Evolutionary conservation across 2,329 filamentous ascomycete species (phyloP).

Genomic region (Aspergillus amoenus): DNA sequence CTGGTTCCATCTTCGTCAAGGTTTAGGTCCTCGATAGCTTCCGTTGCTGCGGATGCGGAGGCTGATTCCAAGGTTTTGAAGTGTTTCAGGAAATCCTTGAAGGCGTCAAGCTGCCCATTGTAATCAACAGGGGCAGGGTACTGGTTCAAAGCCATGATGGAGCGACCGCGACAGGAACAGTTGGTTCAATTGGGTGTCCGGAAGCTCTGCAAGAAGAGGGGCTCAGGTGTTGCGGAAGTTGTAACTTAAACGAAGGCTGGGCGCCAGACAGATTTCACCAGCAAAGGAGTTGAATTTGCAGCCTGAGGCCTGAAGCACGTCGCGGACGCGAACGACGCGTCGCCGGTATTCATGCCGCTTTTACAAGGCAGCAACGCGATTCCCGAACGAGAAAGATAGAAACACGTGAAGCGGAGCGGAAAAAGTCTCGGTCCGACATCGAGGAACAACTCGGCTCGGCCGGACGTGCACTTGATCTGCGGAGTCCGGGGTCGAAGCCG

Average conservation of each 20-base stretch:
- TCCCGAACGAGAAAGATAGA: not conserved
- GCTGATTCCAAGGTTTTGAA: constrained; percentile 76
- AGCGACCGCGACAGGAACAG: constrained; percentile 28
- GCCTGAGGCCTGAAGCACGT: constrained; percentile 23
- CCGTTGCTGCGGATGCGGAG: constrained; percentile 66
- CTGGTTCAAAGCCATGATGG: constrained; percentile 79
- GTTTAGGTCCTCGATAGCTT: constrained; percentile 79
- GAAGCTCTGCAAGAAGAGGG: constrained; percentile 17
- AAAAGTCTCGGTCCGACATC: constrained; percentile 31
- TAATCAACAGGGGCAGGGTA: constrained; percentile 82
- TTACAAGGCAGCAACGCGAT: constrained; percentile 13
- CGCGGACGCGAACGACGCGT: constrained; percentile 33
- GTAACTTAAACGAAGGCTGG: constrained; percentile 7
- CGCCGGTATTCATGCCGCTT: not conserved
- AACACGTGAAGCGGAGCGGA: constrained; percentile 33
- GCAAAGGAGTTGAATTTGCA: constrained; percentile 8
- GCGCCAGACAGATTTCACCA: constrained; percentile 11
- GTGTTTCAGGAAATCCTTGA: constrained; percentile 81
- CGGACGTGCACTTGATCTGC: constrained; percentile 23
- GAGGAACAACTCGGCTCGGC: constrained; percentile 19
- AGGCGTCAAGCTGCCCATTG: constrained; percentile 73
- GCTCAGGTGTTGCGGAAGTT: constrained; percentile 14
- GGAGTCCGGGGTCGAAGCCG: constrained; percentile 26
- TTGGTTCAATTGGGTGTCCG: constrained; percentile 19
- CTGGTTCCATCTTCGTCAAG: constrained; percentile 83